A percentile compares a stretch with the other conserved stretches of the same genome.
Evolutionary conservation across 257 asterid genomes (phyloP).

Genomic region (Fraxinus quadrangulata): DNA sequence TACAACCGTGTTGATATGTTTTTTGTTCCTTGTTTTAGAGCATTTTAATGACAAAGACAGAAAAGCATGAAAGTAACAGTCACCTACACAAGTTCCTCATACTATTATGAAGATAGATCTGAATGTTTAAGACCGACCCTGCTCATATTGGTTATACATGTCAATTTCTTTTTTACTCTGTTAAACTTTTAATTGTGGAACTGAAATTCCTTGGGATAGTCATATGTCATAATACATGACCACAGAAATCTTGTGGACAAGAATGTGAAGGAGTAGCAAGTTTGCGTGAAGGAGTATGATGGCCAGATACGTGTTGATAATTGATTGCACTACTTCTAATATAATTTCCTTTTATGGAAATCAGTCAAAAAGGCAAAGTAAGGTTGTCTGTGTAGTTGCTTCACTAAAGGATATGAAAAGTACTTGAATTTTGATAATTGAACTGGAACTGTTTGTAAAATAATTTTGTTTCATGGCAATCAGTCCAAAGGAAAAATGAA

Average conservation of each 20-base stretch:
- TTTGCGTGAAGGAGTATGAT: constrained; percentile 17
- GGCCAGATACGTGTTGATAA: constrained; percentile 19
- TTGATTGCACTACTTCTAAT: constrained; percentile 5
- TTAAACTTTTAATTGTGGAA: not conserved
- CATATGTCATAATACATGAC: not conserved
- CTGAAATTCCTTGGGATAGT: not conserved
- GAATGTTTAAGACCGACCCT: not conserved
- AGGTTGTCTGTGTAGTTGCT: not conserved
- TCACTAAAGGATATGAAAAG: constrained; percentile 16
- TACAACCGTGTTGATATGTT: not conserved
- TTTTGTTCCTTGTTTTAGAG: not conserved
- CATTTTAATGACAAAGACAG: not conserved
- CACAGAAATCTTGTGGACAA: not conserved
- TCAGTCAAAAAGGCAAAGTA: not conserved
- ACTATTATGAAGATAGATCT: constrained; percentile 2
- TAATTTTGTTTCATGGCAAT: not conserved
- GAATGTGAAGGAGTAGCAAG: not conserved
- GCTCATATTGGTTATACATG: constrained; percentile 10
- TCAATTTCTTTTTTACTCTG: not conserved
- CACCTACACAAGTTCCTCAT: not conserved
- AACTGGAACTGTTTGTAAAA: not conserved
- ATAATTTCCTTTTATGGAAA: not conserved
- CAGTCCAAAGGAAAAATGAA: not conserved
- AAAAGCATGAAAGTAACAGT: not conserved
- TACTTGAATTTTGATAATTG: constrained; percentile 12